Evolutionary conservation across 176 grass and related monocot species (phyloP).

Genomic region (Otatea glauca): DNA sequence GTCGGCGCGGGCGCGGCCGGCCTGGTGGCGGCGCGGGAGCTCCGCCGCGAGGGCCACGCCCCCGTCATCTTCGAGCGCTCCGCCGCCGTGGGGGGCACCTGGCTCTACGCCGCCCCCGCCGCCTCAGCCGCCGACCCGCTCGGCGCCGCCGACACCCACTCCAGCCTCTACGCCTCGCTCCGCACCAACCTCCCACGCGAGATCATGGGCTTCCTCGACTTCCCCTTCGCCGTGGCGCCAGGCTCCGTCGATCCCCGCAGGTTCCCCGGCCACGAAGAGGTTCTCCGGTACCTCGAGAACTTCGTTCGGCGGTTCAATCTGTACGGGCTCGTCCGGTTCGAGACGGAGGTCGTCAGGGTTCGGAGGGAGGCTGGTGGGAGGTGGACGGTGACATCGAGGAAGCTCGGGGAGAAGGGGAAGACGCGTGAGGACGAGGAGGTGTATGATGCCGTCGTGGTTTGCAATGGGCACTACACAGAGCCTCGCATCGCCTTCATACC

Average conservation of each 20-base stretch:
- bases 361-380: constrained; percentile 40
- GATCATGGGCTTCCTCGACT: constrained; percentile 87
- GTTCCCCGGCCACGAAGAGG: constrained; percentile 82
- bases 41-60: constrained; percentile 70
- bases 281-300: constrained; percentile 77
- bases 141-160: constrained; percentile 57
- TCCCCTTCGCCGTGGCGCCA: constrained; percentile 53
- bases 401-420: constrained; percentile 42
- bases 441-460: constrained; percentile 73
- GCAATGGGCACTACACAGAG: constrained; percentile 71
- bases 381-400: constrained; percentile 76
- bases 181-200: constrained; percentile 86
- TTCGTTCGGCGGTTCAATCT: constrained; percentile 73
- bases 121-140: constrained; percentile 59
- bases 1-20: constrained; percentile 71
- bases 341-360: constrained; percentile 64
- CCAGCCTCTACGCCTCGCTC: constrained; percentile 89
- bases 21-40: constrained; percentile 61
- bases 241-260: constrained; percentile 50
- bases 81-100: constrained; percentile 63
- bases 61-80: constrained; percentile 85
- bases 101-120: constrained; percentile 54
- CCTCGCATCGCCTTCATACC: constrained; percentile 63
- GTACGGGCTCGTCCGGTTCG: constrained; percentile 55
- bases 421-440: constrained; percentile 38